These are phyloP conservation scores for Rhodotorula sp. DNA, from an alignment of 1,284 basidiomycete species.

Conservation along the genomic window DNA sequence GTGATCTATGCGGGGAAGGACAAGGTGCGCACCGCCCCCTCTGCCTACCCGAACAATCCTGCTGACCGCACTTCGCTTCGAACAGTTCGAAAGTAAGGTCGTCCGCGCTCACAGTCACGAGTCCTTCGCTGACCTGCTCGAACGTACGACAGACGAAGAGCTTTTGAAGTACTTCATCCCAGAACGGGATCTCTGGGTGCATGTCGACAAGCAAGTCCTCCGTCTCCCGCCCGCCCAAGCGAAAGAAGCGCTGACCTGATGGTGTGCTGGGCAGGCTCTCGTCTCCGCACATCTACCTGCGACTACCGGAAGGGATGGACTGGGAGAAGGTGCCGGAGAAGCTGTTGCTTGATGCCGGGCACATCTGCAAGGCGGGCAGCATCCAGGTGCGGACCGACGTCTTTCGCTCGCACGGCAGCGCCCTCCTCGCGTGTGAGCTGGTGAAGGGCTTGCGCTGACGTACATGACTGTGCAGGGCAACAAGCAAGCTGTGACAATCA, in stretches of 20 bases:
- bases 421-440: background rate
- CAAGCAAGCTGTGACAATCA: constrained; percentile 72
- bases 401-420: background rate
- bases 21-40: constrained; percentile 59
- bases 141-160: constrained; percentile 26
- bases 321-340: constrained; percentile 86
- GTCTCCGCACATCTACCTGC: constrained; percentile 29
- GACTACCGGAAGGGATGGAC: constrained; percentile 57
- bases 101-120: too few relatives aligned
- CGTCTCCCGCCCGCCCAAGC: constrained; percentile 3
- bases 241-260: background rate
- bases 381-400: constrained; percentile 56
- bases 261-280: background rate
- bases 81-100: constrained; percentile 66
- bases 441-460: background rate
- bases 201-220: constrained; percentile 2
- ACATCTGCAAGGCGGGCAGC: constrained; percentile 95
- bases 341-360: constrained; percentile 77
- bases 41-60: background rate
- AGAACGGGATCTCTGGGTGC: constrained; percentile 56
- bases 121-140: background rate
- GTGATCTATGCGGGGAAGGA: constrained; percentile 69
- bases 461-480: constrained; percentile 53
- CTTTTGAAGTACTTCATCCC: constrained; percentile 16
- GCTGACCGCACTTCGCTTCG: constrained; percentile 46